Percentiles rank a stretch among this genome's conserved stretches.
phyloP scores from a whole-genome alignment of 345 rosid genomes.

The Erysimum cheiranthoides region DNA sequence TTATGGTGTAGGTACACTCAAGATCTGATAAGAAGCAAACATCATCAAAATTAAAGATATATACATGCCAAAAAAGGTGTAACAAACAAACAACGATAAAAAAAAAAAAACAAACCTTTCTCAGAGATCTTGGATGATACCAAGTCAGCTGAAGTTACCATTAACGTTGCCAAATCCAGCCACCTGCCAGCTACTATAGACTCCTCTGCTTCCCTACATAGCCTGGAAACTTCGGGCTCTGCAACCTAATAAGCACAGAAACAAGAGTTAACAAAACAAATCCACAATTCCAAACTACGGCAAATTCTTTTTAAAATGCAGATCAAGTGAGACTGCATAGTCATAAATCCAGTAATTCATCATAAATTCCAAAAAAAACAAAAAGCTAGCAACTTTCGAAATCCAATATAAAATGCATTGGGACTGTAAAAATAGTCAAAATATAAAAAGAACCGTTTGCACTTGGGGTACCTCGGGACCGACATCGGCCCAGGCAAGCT shows the following conservation, averaged over 20 bases:
- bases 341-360: not conserved
- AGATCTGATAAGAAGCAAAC: constrained; percentile 59
- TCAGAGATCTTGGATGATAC: constrained; percentile 90
- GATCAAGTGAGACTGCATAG: not conserved
- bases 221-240: constrained; percentile 71
- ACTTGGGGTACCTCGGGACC: constrained; percentile 75
- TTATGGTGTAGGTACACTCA: constrained; percentile 92
- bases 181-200: constrained; percentile 64
- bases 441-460: not conserved
- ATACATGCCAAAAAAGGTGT: not conserved
- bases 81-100: not conserved
- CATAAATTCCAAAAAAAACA: no score
- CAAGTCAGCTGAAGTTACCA: constrained; percentile 90
- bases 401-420: no score
- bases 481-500: constrained; percentile 98
- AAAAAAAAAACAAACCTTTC: constrained; percentile 61
- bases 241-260: constrained; percentile 54
- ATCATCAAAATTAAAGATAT: not conserved
- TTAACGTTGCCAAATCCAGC: constrained; percentile 82
- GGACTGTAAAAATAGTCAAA: not conserved
- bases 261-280: not conserved
- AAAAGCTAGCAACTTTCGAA: no score
- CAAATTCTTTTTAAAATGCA: not conserved
- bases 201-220: constrained; percentile 83
- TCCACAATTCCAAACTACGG: not conserved